Percentiles rank a stretch among this genome's conserved stretches.
Conservation (phyloP, 2,329 filamentous ascomycete genomes). For the Xylaria digitata region DNA sequence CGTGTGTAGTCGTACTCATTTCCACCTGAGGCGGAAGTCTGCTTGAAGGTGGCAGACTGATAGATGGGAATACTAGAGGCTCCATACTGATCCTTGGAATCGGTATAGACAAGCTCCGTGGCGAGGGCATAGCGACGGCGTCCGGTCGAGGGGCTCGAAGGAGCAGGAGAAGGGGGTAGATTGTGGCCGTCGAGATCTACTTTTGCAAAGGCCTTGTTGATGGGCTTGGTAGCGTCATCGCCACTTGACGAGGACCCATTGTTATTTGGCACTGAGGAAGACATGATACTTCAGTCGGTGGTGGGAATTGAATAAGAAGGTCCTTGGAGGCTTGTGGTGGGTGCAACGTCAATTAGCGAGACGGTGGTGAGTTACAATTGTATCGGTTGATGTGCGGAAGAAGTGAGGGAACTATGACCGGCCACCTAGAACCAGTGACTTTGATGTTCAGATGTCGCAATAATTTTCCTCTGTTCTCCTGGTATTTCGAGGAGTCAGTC, state of each 20-base stretch:
- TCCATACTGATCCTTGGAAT: slow-evolving; percentile 96
- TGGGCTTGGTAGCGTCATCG: slow-evolving; percentile 54
- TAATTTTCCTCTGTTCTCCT: slow-evolving; percentile 3
- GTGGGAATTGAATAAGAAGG: background rate
- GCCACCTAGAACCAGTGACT: background rate
- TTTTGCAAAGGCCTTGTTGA: slow-evolving; percentile 66
- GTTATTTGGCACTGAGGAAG: slow-evolving; percentile 44
- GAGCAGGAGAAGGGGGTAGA: slow-evolving; percentile 89
- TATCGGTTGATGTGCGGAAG: slow-evolving; percentile 7
- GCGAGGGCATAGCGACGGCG: slow-evolving; percentile 88
- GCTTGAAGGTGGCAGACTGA: slow-evolving; percentile 98
- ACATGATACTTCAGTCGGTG: slow-evolving; percentile 33
- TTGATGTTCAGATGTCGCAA: slow-evolving; percentile 5
- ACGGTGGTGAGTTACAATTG: slow-evolving; percentile 5
- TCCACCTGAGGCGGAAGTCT: slow-evolving; percentile 80
- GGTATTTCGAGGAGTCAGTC: background rate
- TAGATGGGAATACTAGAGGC: slow-evolving; percentile 97
- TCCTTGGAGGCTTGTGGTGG: background rate
- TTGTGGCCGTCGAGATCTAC: slow-evolving; percentile 86
- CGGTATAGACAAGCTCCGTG: slow-evolving; percentile 96
- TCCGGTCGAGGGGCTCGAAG: slow-evolving; percentile 87
- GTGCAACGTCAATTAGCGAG: slow-evolving; percentile 12
- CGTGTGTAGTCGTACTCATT: slow-evolving; percentile 98
- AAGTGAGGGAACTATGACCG: background rate
- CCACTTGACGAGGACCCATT: slow-evolving; percentile 49